Base-by-base conservation (phyloP, 2,329 filamentous ascomycete species). In the Cytospora chrysosperma region DNA sequence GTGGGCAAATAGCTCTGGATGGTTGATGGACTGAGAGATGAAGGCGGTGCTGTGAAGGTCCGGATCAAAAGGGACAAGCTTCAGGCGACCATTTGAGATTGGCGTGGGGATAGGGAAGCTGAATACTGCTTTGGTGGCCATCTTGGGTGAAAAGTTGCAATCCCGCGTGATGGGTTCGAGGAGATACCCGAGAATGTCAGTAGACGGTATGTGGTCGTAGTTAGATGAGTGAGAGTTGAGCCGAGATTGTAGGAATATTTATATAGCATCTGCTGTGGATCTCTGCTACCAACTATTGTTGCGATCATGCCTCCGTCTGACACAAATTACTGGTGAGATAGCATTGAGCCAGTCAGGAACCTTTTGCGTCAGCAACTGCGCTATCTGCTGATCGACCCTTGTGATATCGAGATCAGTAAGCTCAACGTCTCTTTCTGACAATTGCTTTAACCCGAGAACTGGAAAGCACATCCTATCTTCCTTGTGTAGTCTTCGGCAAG, bases 1-100 rank as follows among this genome's bases (percentile, higher is more conserved):
- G 55, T 72, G 65, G 3, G 65, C 61, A 37, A 65, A 72, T 7
- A 72, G 54, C 37, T 67, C 67, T 2, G 68, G 70, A 32, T 65
- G 53, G 40, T 30, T 15, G 27, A 21, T 19, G 27, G 57, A 58
- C 15, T 57, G 58, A 19, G 58, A 43, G 19, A 67, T 32, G 47
- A 65, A 66, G n/a, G 34, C 49, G 26, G 56, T 53, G 27, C 68
- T 67, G 50, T 70, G 67, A 27, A 68, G 66, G 34, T 65, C 66
- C 54, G 51, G 56, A 26, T 68, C 51, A 47, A 70, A 67, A 17
- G 66, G 66, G 32, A 66, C 53, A 24, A 68, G 61, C 61, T 68
- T 68, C 30, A 68, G 59, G n/a, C 59, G 61, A 50, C 63, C 60
- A 19, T 68, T 67, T 27, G 65, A 52, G 51, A 60, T 60, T 66